A percentile compares a stretch with the other conserved stretches of the same genome.
These are phyloP conservation scores for Tylopilus orsonianus DNA, from an alignment of 1,284 basidiomycete species.

Conservation along the genomic window DNA sequence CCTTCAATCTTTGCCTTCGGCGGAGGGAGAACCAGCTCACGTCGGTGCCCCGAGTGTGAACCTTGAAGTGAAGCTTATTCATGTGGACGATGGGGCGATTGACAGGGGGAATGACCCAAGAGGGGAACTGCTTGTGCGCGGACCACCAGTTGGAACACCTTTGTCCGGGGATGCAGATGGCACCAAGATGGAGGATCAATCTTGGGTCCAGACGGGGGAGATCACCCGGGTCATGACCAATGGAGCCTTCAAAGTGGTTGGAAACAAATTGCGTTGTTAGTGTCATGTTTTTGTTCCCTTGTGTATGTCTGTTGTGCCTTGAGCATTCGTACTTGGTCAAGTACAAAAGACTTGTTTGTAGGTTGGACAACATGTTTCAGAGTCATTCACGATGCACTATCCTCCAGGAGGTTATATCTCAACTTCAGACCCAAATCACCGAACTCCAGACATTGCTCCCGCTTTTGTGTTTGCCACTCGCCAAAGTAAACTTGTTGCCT, in stretches of 20 bases:
- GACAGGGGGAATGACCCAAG: constrained; percentile 60
- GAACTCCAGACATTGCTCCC: constrained; percentile 51
- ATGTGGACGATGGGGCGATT: constrained; percentile 59
- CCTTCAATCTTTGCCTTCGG: constrained; percentile 61
- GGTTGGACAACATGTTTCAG: constrained; percentile 12
- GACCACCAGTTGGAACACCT: constrained; percentile 56
- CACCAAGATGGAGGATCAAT: constrained; percentile 33
- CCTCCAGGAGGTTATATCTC: constrained; percentile 45
- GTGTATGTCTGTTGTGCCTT: neutral
- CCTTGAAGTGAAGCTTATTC: constrained; percentile 67
- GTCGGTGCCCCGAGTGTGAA: constrained; percentile 74
- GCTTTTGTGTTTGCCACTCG: constrained; percentile 60
- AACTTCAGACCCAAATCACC: constrained; percentile 51
- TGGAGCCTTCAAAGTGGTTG: constrained; percentile 53
- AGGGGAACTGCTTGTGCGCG: constrained; percentile 48
- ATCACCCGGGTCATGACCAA: constrained; percentile 56
- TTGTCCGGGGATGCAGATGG: constrained; percentile 39
- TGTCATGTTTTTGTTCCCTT: neutral
- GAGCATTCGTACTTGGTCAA: neutral
- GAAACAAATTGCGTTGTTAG: constrained; percentile 15
- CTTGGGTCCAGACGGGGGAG: constrained; percentile 52
- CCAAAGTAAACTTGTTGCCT: constrained; percentile 56
- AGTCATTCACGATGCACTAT: constrained; percentile 6
- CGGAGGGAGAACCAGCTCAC: constrained; percentile 45
- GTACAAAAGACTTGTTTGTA: neutral